These are phyloP conservation scores for Pseudonitzschia multiseries DNA, from an alignment of 108 stramenopile genomes.

Conservation along the genomic window DNA sequence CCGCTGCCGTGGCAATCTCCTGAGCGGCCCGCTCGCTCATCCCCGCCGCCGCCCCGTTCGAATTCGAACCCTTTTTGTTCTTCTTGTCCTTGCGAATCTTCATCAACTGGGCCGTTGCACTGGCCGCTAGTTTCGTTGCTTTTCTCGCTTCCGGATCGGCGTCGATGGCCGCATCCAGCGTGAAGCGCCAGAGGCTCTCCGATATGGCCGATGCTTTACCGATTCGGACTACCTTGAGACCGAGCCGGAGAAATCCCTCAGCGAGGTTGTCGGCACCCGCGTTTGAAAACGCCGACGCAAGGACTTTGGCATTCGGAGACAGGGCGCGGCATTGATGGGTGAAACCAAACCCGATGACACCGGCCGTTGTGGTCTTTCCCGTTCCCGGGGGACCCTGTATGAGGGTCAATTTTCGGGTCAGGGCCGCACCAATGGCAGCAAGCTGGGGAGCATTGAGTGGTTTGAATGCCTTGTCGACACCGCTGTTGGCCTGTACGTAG, in stretches of 20 bases:
- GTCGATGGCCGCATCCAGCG: conserved; percentile 82
- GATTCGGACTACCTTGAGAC: conserved; percentile 83
- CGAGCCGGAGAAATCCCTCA: conserved; percentile 57
- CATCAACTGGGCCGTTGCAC: conserved; percentile 58
- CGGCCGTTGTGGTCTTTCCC: conserved; percentile 75
- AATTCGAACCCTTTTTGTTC: conserved; percentile 38
- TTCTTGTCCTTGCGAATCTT: conserved; percentile 36
- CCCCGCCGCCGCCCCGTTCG: conserved; percentile 22
- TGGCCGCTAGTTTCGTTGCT: conserved; percentile 65
- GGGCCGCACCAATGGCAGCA: conserved; percentile 72
- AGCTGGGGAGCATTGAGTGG: conserved; percentile 77
- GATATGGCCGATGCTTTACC: conserved; percentile 80
- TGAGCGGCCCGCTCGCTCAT: conserved; percentile 54
- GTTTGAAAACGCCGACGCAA: conserved; percentile 85
- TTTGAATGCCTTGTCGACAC: conserved; percentile 48
- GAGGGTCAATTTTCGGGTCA: conserved; percentile 75
- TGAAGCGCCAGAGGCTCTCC: conserved; percentile 67
- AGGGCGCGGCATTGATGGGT: conserved; percentile 76
- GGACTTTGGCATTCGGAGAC: conserved; percentile 71
- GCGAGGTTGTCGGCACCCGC: conserved; percentile 90
- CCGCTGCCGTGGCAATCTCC: conserved; percentile 80
- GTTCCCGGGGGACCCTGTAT: conserved; percentile 86
- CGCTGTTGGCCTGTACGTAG: conserved; percentile 60
- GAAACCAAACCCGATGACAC: conserved; percentile 84
- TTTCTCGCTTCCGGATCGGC: conserved; percentile 67